Percentiles rank a stretch among this genome's conserved stretches.
Conservation (phyloP, 192 early-diverging fungal species). For the Rhizoclosmatium globosum region DNA sequence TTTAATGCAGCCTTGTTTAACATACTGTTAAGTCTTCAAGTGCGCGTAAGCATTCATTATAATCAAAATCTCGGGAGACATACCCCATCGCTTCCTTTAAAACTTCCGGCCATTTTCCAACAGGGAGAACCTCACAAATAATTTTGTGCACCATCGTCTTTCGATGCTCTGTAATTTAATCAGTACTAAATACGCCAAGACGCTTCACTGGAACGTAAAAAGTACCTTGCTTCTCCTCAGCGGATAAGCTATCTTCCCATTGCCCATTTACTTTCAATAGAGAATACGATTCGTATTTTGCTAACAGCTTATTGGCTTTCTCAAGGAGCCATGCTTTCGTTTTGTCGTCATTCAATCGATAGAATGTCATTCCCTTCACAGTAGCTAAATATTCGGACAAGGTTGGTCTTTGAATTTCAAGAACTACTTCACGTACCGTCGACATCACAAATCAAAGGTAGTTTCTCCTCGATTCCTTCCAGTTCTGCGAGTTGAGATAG, state of each 20-base stretch:
- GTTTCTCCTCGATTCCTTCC: conserved; percentile 1
- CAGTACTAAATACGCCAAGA: not conserved
- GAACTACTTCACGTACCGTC: not conserved
- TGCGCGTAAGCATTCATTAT: not conserved
- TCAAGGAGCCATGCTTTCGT: conserved; percentile 9
- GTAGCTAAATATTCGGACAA: not conserved
- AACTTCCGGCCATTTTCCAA: conserved; percentile 4
- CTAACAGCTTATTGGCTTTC: conserved; percentile 8
- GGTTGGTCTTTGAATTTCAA: not conserved
- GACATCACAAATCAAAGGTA: not conserved
- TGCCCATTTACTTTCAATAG: conserved; percentile 17
- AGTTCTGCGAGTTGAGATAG: not conserved
- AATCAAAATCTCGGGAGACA: not conserved
- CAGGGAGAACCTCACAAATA: conserved; percentile 1
- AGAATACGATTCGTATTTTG: not conserved
- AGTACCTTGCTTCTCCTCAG: not conserved
- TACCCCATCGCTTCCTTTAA: conserved; percentile 19
- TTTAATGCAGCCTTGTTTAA: not conserved
- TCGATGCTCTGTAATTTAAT: not conserved
- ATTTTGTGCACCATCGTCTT: not conserved
- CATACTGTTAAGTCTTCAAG: not conserved
- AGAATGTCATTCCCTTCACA: conserved; percentile 5
- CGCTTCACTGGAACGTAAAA: no score
- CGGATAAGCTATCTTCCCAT: conserved; percentile 6
- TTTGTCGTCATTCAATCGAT: conserved; percentile 18